Conservation (phyloP, 139 green algal genomes). For the Micromonas commoda region DNA sequence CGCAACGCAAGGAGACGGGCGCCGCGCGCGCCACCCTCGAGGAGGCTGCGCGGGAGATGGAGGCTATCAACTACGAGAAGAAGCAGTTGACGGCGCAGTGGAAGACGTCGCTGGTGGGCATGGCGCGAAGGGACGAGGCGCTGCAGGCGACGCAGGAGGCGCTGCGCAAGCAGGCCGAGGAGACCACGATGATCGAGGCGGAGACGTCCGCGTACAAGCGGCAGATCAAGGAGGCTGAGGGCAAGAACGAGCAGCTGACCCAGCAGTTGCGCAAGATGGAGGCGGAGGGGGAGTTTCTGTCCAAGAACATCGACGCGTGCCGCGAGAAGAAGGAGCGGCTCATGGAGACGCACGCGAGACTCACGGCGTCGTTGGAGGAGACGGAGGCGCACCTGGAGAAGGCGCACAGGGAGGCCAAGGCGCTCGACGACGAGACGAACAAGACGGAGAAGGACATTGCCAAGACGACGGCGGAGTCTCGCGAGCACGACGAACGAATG, state of each 20-base stretch:
- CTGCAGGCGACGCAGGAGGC: slow-evolving; percentile 59
- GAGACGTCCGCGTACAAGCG: slow-evolving; percentile 66
- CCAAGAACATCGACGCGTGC: slow-evolving; percentile 49
- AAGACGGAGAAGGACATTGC: slow-evolving; percentile 31
- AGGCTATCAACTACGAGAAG: slow-evolving; percentile 82
- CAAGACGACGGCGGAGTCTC: slow-evolving; percentile 28
- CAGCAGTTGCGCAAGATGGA: slow-evolving; percentile 57
- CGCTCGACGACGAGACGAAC: slow-evolving; percentile 30
- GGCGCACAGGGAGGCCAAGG: slow-evolving; percentile 42
- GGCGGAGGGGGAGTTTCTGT: slow-evolving; percentile 42
- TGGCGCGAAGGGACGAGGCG: slow-evolving; percentile 68
- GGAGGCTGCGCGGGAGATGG: slow-evolving; percentile 63
- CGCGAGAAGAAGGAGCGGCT: slow-evolving; percentile 16
- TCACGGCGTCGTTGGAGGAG: slow-evolving; percentile 52
- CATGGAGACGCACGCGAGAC: slow-evolving; percentile 45
- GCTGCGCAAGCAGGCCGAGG: slow-evolving; percentile 63
- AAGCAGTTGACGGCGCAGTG: slow-evolving; percentile 77
- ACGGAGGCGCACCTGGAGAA: slow-evolving; percentile 49
- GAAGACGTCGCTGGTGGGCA: slow-evolving; percentile 62
- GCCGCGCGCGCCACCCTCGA: slow-evolving; percentile 49
- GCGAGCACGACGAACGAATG: slow-evolving; percentile 51
- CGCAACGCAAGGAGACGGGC: slow-evolving; percentile 64
- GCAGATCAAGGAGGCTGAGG: slow-evolving; percentile 59
- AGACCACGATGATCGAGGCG: slow-evolving; percentile 53
- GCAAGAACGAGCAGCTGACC: slow-evolving; percentile 62